Conservation (phyloP, 306 rosid genomes). For the Albizia julibrissin region DNA sequence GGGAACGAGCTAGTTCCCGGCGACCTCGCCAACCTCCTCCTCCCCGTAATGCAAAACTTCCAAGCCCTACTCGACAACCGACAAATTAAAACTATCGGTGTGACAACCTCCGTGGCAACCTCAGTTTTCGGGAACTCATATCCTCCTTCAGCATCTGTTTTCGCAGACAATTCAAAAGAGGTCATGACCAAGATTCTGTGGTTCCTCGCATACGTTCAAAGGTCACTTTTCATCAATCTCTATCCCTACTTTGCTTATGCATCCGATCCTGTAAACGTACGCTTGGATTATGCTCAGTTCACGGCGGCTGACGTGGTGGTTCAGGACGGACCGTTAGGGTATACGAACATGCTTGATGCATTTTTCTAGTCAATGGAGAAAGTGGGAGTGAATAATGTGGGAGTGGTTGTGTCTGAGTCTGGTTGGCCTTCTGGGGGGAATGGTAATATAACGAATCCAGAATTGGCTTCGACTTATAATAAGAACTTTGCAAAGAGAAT, state of each 20-base stretch:
- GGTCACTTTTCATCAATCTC: background rate
- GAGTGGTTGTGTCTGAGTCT: background rate
- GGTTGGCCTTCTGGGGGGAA: background rate
- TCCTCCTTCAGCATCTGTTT: background rate
- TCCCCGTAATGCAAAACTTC: background rate
- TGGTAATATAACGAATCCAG: background rate
- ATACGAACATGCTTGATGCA: background rate
- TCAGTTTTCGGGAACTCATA: background rate
- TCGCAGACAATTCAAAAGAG: background rate
- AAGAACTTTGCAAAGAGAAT: background rate
- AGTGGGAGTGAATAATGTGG: background rate
- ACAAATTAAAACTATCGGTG: background rate
- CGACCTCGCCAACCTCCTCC: background rate
- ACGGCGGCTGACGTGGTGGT: background rate
- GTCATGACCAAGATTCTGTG: background rate
- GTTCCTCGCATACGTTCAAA: background rate
- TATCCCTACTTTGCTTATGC: background rate
- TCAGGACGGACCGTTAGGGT: background rate
- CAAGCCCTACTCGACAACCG: background rate
- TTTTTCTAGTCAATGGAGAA: background rate
- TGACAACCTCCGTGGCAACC: background rate
- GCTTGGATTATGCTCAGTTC: background rate
- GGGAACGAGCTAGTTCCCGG: background rate
- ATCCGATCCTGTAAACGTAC: background rate
- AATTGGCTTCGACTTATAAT: background rate